phyloP scores from a whole-genome alignment of 2,329 filamentous ascomycete species.

The Ceratocystis cacaofunesta region DNA sequence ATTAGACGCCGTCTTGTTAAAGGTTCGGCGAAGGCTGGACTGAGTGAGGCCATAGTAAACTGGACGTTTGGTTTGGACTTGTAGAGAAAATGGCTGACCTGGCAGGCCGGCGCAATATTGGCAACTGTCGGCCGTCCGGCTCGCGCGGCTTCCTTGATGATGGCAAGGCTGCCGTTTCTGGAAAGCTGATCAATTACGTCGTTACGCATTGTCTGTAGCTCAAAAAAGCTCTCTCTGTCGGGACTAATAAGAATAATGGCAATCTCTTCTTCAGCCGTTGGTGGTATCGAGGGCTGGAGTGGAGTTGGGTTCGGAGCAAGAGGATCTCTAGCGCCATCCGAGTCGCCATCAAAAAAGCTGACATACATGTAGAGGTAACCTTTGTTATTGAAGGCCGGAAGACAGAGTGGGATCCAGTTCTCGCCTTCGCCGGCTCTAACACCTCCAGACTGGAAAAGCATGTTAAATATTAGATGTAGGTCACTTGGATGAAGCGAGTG shows the following conservation, averaged over 20 bases:
- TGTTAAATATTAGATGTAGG: slow-evolving; percentile 93
- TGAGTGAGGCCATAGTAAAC: slow-evolving; percentile 77
- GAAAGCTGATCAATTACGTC: slow-evolving; percentile 53
- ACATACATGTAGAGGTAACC: slow-evolving; percentile 99
- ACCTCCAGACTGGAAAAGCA: slow-evolving; percentile 91
- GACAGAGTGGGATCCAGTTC: slow-evolving; percentile 91
- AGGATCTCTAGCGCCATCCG: slow-evolving; percentile 13
- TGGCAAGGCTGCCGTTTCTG: slow-evolving; percentile 57
- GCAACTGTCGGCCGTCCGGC: slow-evolving; percentile 55
- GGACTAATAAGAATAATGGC: slow-evolving; percentile 86
- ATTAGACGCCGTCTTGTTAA: slow-evolving; percentile 58
- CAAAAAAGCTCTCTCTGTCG: slow-evolving; percentile 86
- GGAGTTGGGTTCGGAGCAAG: background rate
- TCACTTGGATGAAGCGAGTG: slow-evolving; percentile 94
- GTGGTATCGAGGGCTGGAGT: slow-evolving; percentile 20
- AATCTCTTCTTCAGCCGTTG: slow-evolving; percentile 60
- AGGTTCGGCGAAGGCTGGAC: slow-evolving; percentile 46
- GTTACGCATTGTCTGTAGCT: slow-evolving; percentile 59
- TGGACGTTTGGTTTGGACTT: slow-evolving; percentile 92
- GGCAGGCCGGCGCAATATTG: slow-evolving; percentile 66
- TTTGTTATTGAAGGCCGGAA: slow-evolving; percentile 92
- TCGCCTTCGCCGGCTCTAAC: slow-evolving; percentile 84
- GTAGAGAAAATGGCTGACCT: slow-evolving; percentile 84
- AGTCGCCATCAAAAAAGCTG: slow-evolving; percentile 63
- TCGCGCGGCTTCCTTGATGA: slow-evolving; percentile 57